Conservation (phyloP, 305 asterid species). For the Rubia balearica region DNA sequence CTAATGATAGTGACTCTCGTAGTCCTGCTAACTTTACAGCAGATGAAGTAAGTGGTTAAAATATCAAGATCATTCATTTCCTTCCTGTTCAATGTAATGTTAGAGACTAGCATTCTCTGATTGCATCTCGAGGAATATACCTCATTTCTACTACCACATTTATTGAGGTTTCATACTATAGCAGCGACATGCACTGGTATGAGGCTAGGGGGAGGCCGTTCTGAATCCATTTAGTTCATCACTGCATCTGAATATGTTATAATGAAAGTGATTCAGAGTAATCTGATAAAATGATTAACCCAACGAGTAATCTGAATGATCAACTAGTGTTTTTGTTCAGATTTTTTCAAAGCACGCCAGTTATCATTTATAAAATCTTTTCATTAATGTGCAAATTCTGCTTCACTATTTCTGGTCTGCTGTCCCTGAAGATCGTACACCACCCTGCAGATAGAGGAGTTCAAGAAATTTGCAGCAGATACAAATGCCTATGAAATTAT, state of each 20-base stretch:
- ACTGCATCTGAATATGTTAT: background rate
- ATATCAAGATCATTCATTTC: background rate
- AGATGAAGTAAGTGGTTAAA: slow-evolving; percentile 56
- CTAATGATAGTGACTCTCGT: slow-evolving; percentile 69
- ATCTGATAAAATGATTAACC: background rate
- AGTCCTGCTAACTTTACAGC: slow-evolving; percentile 70
- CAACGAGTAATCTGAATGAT: background rate
- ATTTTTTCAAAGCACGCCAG: background rate
- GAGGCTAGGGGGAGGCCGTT: background rate
- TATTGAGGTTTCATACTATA: background rate
- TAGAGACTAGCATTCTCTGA: background rate
- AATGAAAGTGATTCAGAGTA: background rate
- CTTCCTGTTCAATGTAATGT: background rate
- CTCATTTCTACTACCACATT: background rate
- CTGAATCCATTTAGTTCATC: slow-evolving; percentile 1
- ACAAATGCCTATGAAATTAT: slow-evolving; percentile 60
- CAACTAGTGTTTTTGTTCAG: background rate
- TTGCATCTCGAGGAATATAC: background rate
- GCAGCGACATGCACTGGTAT: background rate
- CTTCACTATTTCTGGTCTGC: background rate
- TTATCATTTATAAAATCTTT: background rate
- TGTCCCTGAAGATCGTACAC: slow-evolving; percentile 8
- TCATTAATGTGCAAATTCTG: background rate
- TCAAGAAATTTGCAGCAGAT: slow-evolving; percentile 83
- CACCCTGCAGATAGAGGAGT: slow-evolving; percentile 52